Evolutionary conservation across 2,329 filamentous ascomycete species (phyloP), one percentile per base, ranked within the genome.

Genomic region (Hypocrella siamensis): DNA sequence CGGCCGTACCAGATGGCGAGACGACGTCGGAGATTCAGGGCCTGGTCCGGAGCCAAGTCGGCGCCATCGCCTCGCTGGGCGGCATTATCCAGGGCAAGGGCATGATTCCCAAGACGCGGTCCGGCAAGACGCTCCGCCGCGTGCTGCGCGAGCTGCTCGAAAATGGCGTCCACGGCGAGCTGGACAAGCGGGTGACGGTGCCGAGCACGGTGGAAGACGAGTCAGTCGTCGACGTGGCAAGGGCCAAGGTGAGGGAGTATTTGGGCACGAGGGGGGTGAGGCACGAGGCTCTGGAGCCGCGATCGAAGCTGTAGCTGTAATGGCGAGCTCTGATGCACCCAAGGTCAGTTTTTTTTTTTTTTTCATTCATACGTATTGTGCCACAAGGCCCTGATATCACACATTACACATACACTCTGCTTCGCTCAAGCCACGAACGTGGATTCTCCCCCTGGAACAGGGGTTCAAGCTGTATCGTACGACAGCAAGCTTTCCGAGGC

Each of bases 91-190:
- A 84, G 40, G 82, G 82, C 25, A 75, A 74, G 41, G 77, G 77
- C 12, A 86, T 93, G 67, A 93, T 94, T 32, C 86, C 88, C 5
- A 86, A 86, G 61, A 94, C 88, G 12, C 60, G 86, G 18, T 84
- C 78, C n/a, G 88, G 88, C 18, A 96, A 94, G 67, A 93, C 84
- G 4, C 54, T 94, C 36, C 65, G 86, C 4, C 64, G 86, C 17
- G 83, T 93, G 19, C 56, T 94, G 50, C 66, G 82, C 19, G 82
- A 93, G 56, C 57, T 94, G 41, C 58, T 93, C 12, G 86, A 94
- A 58, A 83, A 92, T 47, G 84, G 73, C 1, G 73, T 77, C 5
- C 67, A 77, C 37, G 81, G 71, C 1, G 71, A 86, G 17, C 79
- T 79, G 43, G 75, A 78, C 12, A 79, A 73, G 49, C 61, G 70